phyloP scores from a whole-genome alignment of 768 basidiomycete species.

The Phlebiopsis flavidoalba region DNA sequence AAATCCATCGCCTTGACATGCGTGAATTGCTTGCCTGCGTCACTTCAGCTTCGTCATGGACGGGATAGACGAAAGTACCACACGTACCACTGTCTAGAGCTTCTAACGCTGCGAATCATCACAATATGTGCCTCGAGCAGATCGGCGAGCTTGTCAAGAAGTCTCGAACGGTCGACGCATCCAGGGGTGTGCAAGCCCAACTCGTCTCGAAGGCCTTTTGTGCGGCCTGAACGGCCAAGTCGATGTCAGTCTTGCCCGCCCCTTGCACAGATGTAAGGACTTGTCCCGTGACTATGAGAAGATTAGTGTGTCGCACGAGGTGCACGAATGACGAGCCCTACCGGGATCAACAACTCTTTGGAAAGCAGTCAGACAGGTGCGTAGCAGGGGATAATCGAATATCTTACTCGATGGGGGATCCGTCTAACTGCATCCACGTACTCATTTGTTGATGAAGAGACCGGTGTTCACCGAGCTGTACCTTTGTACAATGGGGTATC shows the following conservation, averaged over 20 bases:
- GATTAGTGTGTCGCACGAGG: not conserved
- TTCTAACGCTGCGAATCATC: conserved; percentile 41
- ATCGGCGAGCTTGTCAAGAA: conserved; percentile 38
- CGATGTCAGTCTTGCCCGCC: conserved; percentile 37
- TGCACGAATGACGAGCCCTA: not conserved
- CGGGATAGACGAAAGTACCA: not conserved
- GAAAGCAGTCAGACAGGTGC: not conserved
- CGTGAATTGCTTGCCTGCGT: conserved; percentile 30
- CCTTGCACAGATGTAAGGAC: conserved; percentile 27
- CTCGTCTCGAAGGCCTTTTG: conserved; percentile 31
- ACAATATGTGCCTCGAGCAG: conserved; percentile 37
- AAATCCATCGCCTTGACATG: conserved; percentile 21
- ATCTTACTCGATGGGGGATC: conserved; percentile 9
- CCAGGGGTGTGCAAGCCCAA: conserved; percentile 33
- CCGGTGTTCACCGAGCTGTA: conserved; percentile 25
- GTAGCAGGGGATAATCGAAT: not conserved
- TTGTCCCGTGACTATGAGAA: conserved; percentile 33
- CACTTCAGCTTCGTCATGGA: not conserved
- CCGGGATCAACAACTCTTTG: conserved; percentile 7
- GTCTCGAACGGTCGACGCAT: conserved; percentile 25
- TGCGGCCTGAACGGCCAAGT: conserved; percentile 38
- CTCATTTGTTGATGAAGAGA: conserved; percentile 39
- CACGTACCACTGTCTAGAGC: conserved; percentile 28
- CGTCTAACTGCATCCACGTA: conserved; percentile 9
- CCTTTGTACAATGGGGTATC: conserved; percentile 23